Evolutionary conservation across 2,329 filamentous ascomycete species (phyloP).

Genomic region (Annulohypoxylon truncatum): DNA sequence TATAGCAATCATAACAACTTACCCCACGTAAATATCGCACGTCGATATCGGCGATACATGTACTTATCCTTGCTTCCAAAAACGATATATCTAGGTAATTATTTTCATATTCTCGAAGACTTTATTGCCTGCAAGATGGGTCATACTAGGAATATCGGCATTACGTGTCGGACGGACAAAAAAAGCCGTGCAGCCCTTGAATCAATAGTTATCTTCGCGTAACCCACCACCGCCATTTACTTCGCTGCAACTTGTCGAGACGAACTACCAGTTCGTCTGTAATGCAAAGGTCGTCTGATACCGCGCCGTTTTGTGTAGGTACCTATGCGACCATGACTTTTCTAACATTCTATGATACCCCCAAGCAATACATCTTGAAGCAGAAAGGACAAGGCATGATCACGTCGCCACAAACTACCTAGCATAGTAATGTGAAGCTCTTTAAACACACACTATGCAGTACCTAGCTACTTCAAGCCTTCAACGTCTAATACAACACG

Average conservation of each 20-base stretch:
- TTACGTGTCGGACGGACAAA: constrained; percentile 15
- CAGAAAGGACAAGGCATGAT: background rate
- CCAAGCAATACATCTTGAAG: background rate
- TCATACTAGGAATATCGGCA: background rate
- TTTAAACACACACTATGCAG: too few species aligned
- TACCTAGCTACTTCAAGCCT: background rate
- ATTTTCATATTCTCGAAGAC: background rate
- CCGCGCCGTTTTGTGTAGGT: background rate
- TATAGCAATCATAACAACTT: background rate
- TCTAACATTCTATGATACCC: background rate
- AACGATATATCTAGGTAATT: background rate
- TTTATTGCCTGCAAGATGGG: background rate
- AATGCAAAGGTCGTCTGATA: constrained; percentile 8
- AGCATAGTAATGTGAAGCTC: background rate
- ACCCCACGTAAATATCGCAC: constrained; percentile 8
- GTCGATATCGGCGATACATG: background rate
- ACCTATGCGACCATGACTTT: background rate
- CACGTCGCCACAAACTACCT: constrained; percentile 7
- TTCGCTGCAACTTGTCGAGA: constrained; percentile 5
- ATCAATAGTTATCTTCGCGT: constrained; percentile 11
- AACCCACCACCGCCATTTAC: constrained; percentile 7
- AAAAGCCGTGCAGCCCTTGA: constrained; percentile 22
- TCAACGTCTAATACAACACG: constrained; percentile 38
- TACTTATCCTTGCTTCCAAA: background rate
- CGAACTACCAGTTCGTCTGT: background rate